Evolutionary conservation across 2,329 filamentous ascomycete genomes (phyloP).

Genomic region (Aschersonia sp.): DNA sequence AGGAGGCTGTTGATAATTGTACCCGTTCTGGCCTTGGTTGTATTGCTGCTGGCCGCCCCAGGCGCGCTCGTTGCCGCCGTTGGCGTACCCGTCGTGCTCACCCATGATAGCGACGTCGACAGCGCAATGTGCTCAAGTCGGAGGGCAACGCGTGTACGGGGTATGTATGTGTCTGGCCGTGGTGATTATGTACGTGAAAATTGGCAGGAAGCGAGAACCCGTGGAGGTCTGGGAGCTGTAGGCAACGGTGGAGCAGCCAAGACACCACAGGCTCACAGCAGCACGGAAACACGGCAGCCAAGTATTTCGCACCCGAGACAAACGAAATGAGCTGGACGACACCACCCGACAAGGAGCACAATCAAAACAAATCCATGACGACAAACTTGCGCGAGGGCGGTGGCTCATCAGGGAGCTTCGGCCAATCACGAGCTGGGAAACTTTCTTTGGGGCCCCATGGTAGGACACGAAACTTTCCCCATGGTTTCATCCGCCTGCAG

Average conservation of each 20-base stretch:
- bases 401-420: too few species aligned
- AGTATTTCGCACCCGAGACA: background rate
- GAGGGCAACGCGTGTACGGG: background rate
- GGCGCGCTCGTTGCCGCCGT: conserved; percentile 8
- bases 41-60: conserved; percentile 6
- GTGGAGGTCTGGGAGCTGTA: background rate
- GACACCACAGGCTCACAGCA: background rate
- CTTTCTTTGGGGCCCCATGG: too few species aligned
- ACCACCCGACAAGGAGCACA: too few species aligned
- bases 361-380: too few species aligned
- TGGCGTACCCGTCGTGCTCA: conserved; percentile 19
- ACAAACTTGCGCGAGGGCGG: too few species aligned
- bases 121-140: too few species aligned
- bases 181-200: background rate
- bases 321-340: background rate
- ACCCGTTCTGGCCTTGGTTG: background rate
- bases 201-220: background rate
- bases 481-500: too few species aligned
- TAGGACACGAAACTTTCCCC: too few species aligned
- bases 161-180: background rate
- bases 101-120: conserved; percentile 13
- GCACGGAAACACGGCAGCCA: background rate
- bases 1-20: conserved; percentile 1
- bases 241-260: background rate
- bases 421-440: too few species aligned